A percentile compares a stretch with the other conserved stretches of the same genome.
Evolutionary conservation across 371 early-diverging fungal species (phyloP).

Genomic region (Thermomucor indicae-seudaticae): DNA sequence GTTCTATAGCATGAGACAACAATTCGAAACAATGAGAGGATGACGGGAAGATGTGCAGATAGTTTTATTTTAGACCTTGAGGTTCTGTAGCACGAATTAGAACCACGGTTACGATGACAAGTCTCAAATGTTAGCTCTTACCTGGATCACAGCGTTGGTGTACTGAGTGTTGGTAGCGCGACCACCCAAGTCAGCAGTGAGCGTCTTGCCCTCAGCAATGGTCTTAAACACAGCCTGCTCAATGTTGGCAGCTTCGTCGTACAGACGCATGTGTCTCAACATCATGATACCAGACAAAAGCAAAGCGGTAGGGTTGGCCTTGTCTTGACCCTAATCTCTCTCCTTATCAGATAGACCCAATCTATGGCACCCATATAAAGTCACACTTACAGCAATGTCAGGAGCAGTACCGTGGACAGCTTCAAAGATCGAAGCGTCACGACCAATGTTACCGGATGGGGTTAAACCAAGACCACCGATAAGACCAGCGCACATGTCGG

Average conservation of each 20-base stretch:
- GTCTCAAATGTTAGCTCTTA: background rate
- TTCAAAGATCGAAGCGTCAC: conserved; percentile 96
- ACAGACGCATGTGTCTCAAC: conserved; percentile 94
- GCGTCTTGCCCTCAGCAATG: conserved; percentile 87
- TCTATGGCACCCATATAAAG: background rate
- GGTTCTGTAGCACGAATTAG: background rate
- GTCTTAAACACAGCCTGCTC: conserved; percentile 90
- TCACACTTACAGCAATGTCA: conserved; percentile 82
- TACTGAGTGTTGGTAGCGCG: conserved; percentile 88
- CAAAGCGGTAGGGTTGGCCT: conserved; percentile 94
- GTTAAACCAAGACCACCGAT: conserved; percentile 98
- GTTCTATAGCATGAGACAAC: no score
- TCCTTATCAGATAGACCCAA: background rate
- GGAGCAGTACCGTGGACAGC: conserved; percentile 98
- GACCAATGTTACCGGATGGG: conserved; percentile 98
- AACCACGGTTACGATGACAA: no score
- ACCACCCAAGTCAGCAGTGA: conserved; percentile 96
- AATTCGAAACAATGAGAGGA: background rate
- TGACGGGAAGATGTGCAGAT: conserved; percentile 1
- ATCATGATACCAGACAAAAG: conserved; percentile 94
- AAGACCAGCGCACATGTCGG: conserved; percentile 96
- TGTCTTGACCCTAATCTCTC: conserved; percentile 42
- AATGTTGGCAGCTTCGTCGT: conserved; percentile 74
- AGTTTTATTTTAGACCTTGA: conserved; percentile 2
- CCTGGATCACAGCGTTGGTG: conserved; percentile 81